These are phyloP conservation scores for Colletotrichum higginsianum DNA, from an alignment of 2,329 filamentous ascomycete species.

Conservation along the genomic window DNA sequence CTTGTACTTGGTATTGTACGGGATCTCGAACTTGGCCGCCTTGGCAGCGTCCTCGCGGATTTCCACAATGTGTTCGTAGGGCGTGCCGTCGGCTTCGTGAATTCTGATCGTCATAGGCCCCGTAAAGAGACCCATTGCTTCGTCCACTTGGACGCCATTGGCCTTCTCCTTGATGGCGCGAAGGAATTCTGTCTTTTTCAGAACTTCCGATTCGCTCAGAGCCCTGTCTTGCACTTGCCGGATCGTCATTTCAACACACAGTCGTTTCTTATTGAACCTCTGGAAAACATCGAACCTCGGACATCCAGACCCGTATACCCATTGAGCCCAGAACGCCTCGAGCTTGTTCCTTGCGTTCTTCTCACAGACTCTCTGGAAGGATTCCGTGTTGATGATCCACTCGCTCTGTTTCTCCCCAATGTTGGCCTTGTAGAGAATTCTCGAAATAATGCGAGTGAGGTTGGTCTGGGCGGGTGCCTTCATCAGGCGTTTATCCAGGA, in stretches of 20 bases:
- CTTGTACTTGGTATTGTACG: conserved; percentile 99
- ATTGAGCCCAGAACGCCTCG: conserved; percentile 94
- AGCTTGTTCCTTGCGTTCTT: conserved; percentile 89
- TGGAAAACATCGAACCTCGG: conserved; percentile 90
- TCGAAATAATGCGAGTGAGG: conserved; percentile 86
- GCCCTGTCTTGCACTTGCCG: conserved; percentile 77
- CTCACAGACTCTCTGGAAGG: conserved; percentile 88
- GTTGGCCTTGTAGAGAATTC: conserved; percentile 88
- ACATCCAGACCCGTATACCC: conserved; percentile 90
- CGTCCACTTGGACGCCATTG: conserved; percentile 77
- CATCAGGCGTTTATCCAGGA: conserved; percentile 90
- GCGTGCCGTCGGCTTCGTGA: conserved; percentile 97
- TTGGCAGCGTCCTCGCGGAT: conserved; percentile 89
- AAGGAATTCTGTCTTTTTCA: conserved; percentile 79
- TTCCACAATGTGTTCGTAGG: conserved; percentile 97
- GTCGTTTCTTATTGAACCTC: conserved; percentile 96
- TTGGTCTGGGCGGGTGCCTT: conserved; percentile 82
- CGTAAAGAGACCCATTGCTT: conserved; percentile 85
- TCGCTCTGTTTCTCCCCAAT: conserved; percentile 74
- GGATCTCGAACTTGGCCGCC: conserved; percentile 87
- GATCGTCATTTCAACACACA: conserved; percentile 93
- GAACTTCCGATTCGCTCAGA: conserved; percentile 20
- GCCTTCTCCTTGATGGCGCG: conserved; percentile 86
- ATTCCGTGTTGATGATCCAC: conserved; percentile 79
- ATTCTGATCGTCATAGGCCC: conserved; percentile 98